Conservation (phyloP, 2,329 filamentous ascomycete species). For the Penicillium sclerotigenum region DNA sequence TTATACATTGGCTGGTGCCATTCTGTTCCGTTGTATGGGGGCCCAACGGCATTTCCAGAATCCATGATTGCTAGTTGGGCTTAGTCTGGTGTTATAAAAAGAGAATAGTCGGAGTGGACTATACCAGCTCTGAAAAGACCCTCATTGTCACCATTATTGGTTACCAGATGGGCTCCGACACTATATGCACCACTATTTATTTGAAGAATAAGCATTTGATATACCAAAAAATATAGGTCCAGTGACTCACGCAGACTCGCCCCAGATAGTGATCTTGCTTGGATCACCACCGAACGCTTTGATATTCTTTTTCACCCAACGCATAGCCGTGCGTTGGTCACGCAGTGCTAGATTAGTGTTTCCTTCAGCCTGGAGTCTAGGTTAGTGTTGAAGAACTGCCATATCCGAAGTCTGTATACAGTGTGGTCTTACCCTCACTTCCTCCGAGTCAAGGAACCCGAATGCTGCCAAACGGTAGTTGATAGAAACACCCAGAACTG, state of each 20-base stretch:
- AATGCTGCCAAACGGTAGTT: constrained; percentile 33
- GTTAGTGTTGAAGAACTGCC: neutral
- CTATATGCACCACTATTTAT: constrained; percentile 30
- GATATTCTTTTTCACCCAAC: constrained; percentile 39
- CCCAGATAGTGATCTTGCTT: constrained; percentile 36
- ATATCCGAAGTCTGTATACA: neutral
- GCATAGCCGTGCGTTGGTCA: constrained; percentile 37
- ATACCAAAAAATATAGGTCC: neutral
- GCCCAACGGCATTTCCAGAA: constrained; percentile 31
- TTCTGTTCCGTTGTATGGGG: constrained; percentile 33
- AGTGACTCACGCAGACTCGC: constrained; percentile 32
- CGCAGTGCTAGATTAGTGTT: constrained; percentile 31
- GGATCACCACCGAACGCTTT: constrained; percentile 33
- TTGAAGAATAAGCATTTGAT: neutral
- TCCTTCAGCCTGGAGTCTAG: constrained; percentile 22
- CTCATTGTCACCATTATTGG: constrained; percentile 30
- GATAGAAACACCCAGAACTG: constrained; percentile 32
- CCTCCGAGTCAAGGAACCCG: constrained; percentile 32
- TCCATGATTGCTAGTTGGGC: constrained; percentile 29
- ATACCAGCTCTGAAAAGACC: constrained; percentile 32
- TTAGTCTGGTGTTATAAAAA: neutral
- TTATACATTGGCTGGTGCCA: constrained; percentile 36
- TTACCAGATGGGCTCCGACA: constrained; percentile 31
- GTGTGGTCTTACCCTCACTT: constrained; percentile 23
- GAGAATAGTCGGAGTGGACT: neutral